These are phyloP conservation scores for Erythrobasidium hasegawianum DNA, from an alignment of 1,284 basidiomycete genomes.

Conservation along the genomic window DNA sequence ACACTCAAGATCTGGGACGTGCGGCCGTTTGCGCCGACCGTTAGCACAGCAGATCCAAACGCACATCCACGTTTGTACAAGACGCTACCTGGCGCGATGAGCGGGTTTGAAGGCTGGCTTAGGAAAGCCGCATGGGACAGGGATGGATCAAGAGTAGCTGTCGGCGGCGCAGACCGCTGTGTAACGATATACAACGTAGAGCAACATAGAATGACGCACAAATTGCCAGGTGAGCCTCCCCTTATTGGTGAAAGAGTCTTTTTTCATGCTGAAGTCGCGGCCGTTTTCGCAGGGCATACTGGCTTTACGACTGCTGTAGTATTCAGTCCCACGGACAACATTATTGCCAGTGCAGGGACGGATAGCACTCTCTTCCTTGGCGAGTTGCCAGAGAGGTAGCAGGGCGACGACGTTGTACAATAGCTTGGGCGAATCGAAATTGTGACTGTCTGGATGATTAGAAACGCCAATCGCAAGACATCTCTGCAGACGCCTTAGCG, in stretches of 20 bases:
- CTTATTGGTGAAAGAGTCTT: not conserved
- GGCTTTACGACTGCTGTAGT: constrained; percentile 86
- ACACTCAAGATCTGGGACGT: constrained; percentile 82
- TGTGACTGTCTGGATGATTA: no score
- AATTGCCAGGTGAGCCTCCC: constrained; percentile 62
- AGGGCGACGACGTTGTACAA: not conserved
- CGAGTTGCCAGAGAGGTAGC: constrained; percentile 62
- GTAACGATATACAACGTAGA: constrained; percentile 93
- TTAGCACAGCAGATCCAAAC: constrained; percentile 46
- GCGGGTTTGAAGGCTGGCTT: constrained; percentile 82
- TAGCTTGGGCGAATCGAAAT: no score
- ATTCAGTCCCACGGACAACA: constrained; percentile 88
- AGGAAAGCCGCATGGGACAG: constrained; percentile 67
- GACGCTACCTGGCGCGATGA: constrained; percentile 70
- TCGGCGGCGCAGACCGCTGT: constrained; percentile 54
- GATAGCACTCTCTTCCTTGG: constrained; percentile 84
- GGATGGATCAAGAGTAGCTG: constrained; percentile 51
- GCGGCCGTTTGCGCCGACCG: constrained; percentile 79
- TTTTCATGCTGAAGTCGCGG: not conserved
- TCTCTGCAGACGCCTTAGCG: no score
- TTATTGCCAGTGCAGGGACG: constrained; percentile 78
- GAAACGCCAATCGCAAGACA: no score
- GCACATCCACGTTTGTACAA: constrained; percentile 64
- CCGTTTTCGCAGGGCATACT: constrained; percentile 63
- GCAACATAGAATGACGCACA: constrained; percentile 33